Evolutionary conservation across 2,329 filamentous ascomycete genomes (phyloP).

Genomic region (Bipolaris cookei): DNA sequence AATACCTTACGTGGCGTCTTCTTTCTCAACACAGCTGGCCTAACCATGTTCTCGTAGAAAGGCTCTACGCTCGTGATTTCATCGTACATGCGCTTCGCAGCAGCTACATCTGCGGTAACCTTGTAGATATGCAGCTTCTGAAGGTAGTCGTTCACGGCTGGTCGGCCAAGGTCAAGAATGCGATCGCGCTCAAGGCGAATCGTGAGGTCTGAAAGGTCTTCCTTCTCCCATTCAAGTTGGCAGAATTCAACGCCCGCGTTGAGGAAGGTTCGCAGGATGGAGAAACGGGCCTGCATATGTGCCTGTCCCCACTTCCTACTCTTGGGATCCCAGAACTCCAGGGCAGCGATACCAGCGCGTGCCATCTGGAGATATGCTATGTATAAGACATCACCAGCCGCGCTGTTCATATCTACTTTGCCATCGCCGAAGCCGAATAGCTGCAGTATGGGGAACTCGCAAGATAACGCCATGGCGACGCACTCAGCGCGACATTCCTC

Average conservation of each 20-base stretch:
- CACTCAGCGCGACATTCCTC: conserved; percentile 95
- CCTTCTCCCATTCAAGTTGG: conserved; percentile 74
- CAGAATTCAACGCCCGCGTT: conserved; percentile 87
- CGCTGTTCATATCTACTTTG: conserved; percentile 70
- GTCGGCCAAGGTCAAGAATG: conserved; percentile 81
- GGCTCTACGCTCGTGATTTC: conserved; percentile 83
- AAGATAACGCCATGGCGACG: conserved; percentile 88
- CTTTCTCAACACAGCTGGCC: conserved; percentile 75
- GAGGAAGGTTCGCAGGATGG: conserved; percentile 84
- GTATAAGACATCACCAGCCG: conserved; percentile 87
- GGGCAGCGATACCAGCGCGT: conserved; percentile 81
- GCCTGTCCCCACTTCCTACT: conserved; percentile 85
- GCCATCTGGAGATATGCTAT: conserved; percentile 92
- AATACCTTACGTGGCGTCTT: conserved; percentile 90
- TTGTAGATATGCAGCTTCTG: conserved; percentile 95
- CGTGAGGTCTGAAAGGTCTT: conserved; percentile 79
- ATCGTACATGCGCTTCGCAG: conserved; percentile 79
- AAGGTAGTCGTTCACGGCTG: conserved; percentile 83
- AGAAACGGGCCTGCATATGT: conserved; percentile 90
- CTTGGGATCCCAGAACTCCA: conserved; percentile 96
- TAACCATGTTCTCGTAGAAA: conserved; percentile 82
- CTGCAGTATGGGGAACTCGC: conserved; percentile 85
- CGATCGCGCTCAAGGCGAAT: conserved; percentile 85
- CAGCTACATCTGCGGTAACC: conserved; percentile 80
- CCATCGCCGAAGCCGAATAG: conserved; percentile 93